Base-by-base conservation (phyloP, 2,329 filamentous ascomycete species). In the Lachnellula cervina region DNA sequence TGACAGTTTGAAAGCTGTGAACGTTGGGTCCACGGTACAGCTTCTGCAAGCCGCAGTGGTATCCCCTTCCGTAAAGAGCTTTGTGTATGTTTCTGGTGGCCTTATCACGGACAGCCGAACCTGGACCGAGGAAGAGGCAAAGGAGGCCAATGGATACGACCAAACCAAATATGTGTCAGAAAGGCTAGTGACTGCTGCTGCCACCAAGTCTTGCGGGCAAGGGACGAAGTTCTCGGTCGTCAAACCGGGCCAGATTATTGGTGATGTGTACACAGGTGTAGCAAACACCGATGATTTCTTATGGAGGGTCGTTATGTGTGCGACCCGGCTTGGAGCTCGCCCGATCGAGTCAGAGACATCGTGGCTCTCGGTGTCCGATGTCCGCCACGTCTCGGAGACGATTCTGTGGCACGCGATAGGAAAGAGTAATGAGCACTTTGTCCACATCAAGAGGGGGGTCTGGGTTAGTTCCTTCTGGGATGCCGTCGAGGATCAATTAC, bases 131-230 rank as follows among this genome's bases (percentile, higher is more conserved):
- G 50, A n/a, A 4, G 89, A 54, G 90, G 88, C 66, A 79, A 83
- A 45, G 82, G 96, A 1, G 82, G 82, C 52, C 38, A 95, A 88
- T 0, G 91, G 91, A 11, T 96, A 96, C 66, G 90, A 90, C 3
- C 90, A 96, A 71, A 84, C 82, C 62, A 96, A 97, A 73, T 96
- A 90, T 89, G 86, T 76, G 28, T 75, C 75, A 2, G 79, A 84
- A 62, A 72, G 79, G 40, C 76, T 96, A 44, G 82, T 90, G 17
- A 34, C 50, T 23, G 43, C 49, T 19, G 56, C 40, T 21, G 44
- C 53, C 5, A 28, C 25, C 7, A 7, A 28, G 25, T 28, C 8
- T 28, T 9, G 8, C 25, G 17, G 47, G 28, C 25, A 14, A 11
- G 40, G 34, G 14, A 8, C 21, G 17, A 32, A 46, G 6, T 42